A percentile compares a stretch with the other conserved stretches of the same genome.
These are phyloP conservation scores for Candida michaelii DNA, from an alignment of 805 yeast genomes.

Conservation along the genomic window DNA sequence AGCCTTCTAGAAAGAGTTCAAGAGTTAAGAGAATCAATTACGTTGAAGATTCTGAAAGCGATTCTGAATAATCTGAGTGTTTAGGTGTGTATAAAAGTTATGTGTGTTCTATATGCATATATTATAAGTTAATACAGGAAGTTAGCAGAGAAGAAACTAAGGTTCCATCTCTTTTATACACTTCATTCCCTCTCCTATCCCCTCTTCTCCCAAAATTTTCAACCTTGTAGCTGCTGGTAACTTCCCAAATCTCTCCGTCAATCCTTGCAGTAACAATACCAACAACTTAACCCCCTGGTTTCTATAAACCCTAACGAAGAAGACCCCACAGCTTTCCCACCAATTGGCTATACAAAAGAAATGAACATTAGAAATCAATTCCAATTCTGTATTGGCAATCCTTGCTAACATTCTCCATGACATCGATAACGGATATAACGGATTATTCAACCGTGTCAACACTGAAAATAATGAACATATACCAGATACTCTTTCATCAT, in stretches of 20 bases:
- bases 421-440: conserved; percentile 48
- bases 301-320: conserved; percentile 60
- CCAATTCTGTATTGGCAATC: conserved; percentile 54
- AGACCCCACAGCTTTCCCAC: conserved; percentile 84
- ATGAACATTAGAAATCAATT: conserved; percentile 63
- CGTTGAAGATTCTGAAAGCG: conserved; percentile 24
- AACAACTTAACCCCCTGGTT: conserved; percentile 60
- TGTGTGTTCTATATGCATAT: no score
- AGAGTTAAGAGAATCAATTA: conserved; percentile 38
- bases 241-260: conserved; percentile 25
- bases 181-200: conserved; percentile 53
- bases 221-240: conserved; percentile 81
- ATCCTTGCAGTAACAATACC: conserved; percentile 9
- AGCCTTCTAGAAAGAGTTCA: conserved; percentile 45
- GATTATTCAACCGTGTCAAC: conserved; percentile 49
- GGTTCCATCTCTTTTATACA: conserved; percentile 44
- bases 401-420: conserved; percentile 77
- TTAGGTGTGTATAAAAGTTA: no score
- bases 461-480: conserved; percentile 79
- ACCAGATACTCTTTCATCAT: conserved; percentile 86
- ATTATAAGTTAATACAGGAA: no score
- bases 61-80: no score
- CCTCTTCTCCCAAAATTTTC: conserved; percentile 76
- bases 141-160: no score
- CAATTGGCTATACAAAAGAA: conserved; percentile 72